These are phyloP conservation scores for Rhododendron griersonianum DNA, from an alignment of 148 eudicot genomes.

Conservation along the genomic window DNA sequence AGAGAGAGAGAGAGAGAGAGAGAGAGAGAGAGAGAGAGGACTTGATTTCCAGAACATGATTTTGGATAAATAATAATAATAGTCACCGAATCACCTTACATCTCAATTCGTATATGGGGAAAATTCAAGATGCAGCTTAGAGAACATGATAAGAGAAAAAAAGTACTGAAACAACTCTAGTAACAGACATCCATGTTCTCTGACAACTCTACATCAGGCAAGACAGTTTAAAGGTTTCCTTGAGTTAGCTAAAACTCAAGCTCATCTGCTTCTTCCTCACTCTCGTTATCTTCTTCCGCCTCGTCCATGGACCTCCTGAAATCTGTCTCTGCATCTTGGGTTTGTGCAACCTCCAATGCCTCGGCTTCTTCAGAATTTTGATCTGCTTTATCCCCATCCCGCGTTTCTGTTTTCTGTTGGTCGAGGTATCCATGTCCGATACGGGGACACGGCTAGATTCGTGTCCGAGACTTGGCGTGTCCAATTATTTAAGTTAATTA, in stretches of 20 bases:
- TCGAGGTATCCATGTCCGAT: no score
- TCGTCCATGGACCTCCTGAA: background rate
- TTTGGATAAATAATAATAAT: background rate
- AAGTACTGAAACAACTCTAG: background rate
- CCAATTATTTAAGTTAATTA: no score
- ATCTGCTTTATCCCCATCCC: constrained; percentile 2
- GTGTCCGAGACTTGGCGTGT: no score
- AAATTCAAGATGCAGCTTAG: background rate
- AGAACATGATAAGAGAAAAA: background rate
- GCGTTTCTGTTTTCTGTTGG: constrained; percentile 6
- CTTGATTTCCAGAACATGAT: no score
- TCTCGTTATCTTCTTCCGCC: constrained; percentile 13
- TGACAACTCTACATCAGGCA: background rate
- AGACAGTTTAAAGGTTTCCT: background rate
- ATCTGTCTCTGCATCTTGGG: constrained; percentile 10
- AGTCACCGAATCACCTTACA: background rate
- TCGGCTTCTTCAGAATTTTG: background rate
- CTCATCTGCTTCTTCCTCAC: constrained; percentile 15
- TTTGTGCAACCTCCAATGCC: background rate
- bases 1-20: no score
- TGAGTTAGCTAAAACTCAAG: constrained; percentile 8
- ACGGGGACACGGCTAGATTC: no score
- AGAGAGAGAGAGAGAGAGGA: no score
- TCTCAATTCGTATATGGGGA: background rate
- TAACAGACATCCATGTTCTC: background rate